A percentile compares a stretch with the other conserved stretches of the same genome.
phyloP scores from a whole-genome alignment of 2,329 filamentous ascomycete genomes.

The Sporothrix globosa region DNA sequence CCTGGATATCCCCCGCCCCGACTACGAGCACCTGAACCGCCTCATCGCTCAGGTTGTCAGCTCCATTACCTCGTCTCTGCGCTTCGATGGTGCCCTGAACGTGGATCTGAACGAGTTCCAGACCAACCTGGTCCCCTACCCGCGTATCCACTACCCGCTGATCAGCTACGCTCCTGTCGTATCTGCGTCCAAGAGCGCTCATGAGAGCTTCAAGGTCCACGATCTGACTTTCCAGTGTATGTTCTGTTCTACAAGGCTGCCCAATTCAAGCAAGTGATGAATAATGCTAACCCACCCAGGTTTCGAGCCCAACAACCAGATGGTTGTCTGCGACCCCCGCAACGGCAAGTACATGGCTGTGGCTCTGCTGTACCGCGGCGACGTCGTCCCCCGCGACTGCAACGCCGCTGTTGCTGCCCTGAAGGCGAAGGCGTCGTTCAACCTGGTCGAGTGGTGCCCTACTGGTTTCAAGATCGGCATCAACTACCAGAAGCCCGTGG shows the following conservation, averaged over 20 bases:
- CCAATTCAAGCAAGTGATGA: not conserved
- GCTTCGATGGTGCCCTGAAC: constrained; percentile 73
- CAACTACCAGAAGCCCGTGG: constrained; percentile 71
- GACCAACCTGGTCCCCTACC: constrained; percentile 74
- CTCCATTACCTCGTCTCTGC: constrained; percentile 72
- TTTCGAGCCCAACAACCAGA: constrained; percentile 79
- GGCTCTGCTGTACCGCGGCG: constrained; percentile 71
- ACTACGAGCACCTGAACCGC: constrained; percentile 72
- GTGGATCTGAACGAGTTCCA: constrained; percentile 78
- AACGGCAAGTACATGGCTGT: constrained; percentile 79
- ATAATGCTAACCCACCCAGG: constrained; percentile 47
- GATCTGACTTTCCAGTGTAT: constrained; percentile 76
- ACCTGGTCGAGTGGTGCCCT: constrained; percentile 75
- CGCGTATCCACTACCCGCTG: constrained; percentile 73
- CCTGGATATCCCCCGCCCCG: constrained; percentile 69
- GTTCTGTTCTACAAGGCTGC: constrained; percentile 39
- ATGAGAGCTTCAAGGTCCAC: constrained; percentile 85
- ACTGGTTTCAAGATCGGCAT: constrained; percentile 77
- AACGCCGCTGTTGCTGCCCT: constrained; percentile 66
- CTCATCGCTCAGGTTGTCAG: constrained; percentile 74
- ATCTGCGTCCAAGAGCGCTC: constrained; percentile 73
- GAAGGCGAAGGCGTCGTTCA: constrained; percentile 73
- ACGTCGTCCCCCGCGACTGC: constrained; percentile 72
- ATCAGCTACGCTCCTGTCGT: constrained; percentile 74
- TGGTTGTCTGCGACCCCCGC: constrained; percentile 74